These are phyloP conservation scores for Mytilinidion resinicola DNA, from an alignment of 495 filamentous ascomycete genomes.

Conservation along the genomic window DNA sequence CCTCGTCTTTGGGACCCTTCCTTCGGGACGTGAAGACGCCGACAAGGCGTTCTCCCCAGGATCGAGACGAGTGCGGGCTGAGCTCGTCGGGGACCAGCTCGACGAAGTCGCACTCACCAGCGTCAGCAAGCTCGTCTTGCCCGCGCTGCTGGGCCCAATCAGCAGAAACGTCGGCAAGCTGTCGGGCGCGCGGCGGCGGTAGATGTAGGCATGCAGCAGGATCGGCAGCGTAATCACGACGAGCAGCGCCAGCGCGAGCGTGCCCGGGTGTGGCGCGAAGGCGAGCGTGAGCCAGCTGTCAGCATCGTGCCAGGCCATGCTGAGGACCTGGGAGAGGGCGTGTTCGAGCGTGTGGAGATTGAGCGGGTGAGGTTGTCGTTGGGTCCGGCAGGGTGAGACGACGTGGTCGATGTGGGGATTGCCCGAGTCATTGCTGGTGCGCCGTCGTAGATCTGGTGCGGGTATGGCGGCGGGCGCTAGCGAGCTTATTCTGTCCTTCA, in stretches of 20 bases:
- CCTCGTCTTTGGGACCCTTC: too few relatives aligned
- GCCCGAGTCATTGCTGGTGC: background rate
- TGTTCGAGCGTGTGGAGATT: background rate
- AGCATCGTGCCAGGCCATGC: constrained; percentile 29
- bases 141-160: constrained; percentile 73
- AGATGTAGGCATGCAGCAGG: constrained; percentile 70
- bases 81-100: too few relatives aligned
- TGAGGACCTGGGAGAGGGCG: background rate
- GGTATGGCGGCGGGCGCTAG: background rate
- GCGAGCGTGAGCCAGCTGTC: constrained; percentile 34
- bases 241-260: constrained; percentile 59
- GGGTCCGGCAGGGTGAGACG: background rate
- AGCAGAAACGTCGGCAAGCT: constrained; percentile 77
- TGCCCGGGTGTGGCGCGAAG: constrained; percentile 30
- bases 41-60: too few relatives aligned
- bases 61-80: too few relatives aligned
- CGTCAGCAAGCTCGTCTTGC: constrained; percentile 86
- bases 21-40: too few relatives aligned
- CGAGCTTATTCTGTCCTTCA: background rate
- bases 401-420: constrained; percentile 13
- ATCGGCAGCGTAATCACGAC: constrained; percentile 69
- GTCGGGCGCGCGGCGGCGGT: constrained; percentile 55
- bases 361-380: background rate
- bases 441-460: background rate
- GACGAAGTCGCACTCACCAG: constrained; percentile 41